Percentiles rank a stretch among this genome's conserved stretches.
Conservation (phyloP, 1,284 basidiomycete species). For the Moesziomyces sp. region DNA sequence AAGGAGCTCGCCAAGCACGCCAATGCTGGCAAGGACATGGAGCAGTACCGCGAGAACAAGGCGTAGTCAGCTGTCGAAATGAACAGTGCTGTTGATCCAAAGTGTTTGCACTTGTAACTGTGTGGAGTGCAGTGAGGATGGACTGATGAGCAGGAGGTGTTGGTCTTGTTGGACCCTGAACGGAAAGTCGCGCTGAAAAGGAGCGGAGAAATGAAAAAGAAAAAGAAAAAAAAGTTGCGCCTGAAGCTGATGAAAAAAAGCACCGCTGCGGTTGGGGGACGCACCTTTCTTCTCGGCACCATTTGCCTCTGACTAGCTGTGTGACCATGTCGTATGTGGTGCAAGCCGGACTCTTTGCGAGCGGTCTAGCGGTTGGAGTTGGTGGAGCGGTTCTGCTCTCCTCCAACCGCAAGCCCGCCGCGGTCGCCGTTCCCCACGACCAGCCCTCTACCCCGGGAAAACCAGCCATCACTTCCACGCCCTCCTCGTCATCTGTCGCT, state of each 20-base stretch:
- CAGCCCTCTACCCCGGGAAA: constrained; percentile 4
- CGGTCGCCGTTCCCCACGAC: neutral
- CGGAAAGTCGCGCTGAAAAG: neutral
- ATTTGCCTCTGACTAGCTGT: neutral
- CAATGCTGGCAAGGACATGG: constrained; percentile 78
- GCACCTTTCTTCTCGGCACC: neutral
- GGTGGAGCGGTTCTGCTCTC: constrained; percentile 64
- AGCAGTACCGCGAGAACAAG: constrained; percentile 25
- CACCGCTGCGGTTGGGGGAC: no score
- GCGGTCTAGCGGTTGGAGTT: constrained; percentile 79
- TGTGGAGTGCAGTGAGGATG: no score
- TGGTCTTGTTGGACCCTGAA: constrained; percentile 27
- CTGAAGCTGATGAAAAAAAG: no score
- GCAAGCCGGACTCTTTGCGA: constrained; percentile 84
- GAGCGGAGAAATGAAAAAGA: constrained; percentile 4
- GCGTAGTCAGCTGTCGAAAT: constrained; percentile 1
- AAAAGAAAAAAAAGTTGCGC: neutral
- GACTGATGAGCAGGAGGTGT: constrained; percentile 1
- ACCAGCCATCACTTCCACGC: constrained; percentile 5
- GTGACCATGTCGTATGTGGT: constrained; percentile 85
- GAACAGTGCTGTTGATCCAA: neutral
- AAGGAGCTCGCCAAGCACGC: constrained; percentile 83
- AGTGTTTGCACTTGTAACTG: no score
- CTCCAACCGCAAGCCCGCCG: constrained; percentile 11
- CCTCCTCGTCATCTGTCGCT: constrained; percentile 9